Evolutionary conservation across 768 basidiomycete genomes (phyloP).

Genomic region (Scleroderma bovista): DNA sequence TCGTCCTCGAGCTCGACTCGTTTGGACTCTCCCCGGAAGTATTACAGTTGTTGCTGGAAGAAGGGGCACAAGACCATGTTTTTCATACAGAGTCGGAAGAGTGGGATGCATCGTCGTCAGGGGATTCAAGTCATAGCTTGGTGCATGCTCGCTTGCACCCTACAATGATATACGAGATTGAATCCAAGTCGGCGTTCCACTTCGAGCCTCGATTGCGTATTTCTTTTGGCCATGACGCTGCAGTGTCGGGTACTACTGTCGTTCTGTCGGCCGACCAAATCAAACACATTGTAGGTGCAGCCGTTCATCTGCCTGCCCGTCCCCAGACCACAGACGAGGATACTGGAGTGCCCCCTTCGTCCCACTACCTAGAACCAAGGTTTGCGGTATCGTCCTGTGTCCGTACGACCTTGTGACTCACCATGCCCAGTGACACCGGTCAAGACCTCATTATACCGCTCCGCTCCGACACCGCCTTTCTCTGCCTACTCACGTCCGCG

Average conservation of each 20-base stretch:
- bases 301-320: neutral
- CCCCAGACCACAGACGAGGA: neutral
- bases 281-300: conserved; percentile 8
- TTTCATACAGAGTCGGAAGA: neutral
- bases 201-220: conserved; percentile 57
- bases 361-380: conserved; percentile 1
- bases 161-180: conserved; percentile 54
- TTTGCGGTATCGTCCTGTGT: conserved; percentile 1
- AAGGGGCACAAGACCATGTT: conserved; percentile 8
- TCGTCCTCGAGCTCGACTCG: conserved; percentile 70
- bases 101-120: neutral
- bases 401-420: neutral
- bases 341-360: neutral
- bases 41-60: conserved; percentile 39
- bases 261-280: conserved; percentile 5
- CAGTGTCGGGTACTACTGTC: neutral
- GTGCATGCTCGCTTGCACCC: conserved; percentile 1
- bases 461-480: conserved; percentile 76
- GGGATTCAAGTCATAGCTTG: neutral
- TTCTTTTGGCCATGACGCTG: conserved; percentile 28
- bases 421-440: conserved; percentile 4
- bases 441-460: conserved; percentile 73
- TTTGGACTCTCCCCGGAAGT: conserved; percentile 55
- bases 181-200: conserved; percentile 33
- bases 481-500: conserved; percentile 60